Conservation (phyloP, 805 yeast genomes). For the Ogataea naganishii region DNA sequence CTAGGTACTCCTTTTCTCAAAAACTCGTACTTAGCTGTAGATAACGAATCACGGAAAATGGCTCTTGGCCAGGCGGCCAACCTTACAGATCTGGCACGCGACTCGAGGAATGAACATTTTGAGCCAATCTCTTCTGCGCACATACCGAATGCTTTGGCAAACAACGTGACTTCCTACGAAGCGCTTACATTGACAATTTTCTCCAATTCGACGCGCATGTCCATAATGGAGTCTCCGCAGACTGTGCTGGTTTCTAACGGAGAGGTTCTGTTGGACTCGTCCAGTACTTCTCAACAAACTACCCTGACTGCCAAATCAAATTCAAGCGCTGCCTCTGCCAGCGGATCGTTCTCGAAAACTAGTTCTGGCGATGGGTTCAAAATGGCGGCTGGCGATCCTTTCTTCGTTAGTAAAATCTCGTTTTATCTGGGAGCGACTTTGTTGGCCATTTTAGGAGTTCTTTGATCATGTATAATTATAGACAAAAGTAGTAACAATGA, state of each 20-base stretch:
- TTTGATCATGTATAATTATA: too few relatives aligned
- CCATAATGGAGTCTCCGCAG: constrained; percentile 6
- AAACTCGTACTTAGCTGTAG: constrained; percentile 51
- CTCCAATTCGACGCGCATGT: constrained; percentile 7
- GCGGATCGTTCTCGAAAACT: background rate
- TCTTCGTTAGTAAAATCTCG: too few relatives aligned
- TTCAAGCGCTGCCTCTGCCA: constrained; percentile 1
- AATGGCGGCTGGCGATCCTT: too few relatives aligned
- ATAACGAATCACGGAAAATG: constrained; percentile 43
- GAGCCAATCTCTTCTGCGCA: constrained; percentile 18
- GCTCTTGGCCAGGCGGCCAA: constrained; percentile 46
- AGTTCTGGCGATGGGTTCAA: constrained; percentile 19
- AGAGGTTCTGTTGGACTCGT: constrained; percentile 12
- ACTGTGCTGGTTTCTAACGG: constrained; percentile 19
- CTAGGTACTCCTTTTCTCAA: constrained; percentile 54
- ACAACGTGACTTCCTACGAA: constrained; percentile 13
- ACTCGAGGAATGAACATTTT: too few relatives aligned
- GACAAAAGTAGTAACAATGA: too few relatives aligned
- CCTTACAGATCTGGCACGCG: too few relatives aligned
- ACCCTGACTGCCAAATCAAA: too few relatives aligned
- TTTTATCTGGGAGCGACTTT: too few relatives aligned
- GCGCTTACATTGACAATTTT: constrained; percentile 20
- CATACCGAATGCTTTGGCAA: constrained; percentile 22
- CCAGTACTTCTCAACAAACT: constrained; percentile 3
- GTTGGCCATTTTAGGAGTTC: too few relatives aligned